Evolutionary conservation across 2,329 filamentous ascomycete species (phyloP).

Genomic region (Aulographum hederae): DNA sequence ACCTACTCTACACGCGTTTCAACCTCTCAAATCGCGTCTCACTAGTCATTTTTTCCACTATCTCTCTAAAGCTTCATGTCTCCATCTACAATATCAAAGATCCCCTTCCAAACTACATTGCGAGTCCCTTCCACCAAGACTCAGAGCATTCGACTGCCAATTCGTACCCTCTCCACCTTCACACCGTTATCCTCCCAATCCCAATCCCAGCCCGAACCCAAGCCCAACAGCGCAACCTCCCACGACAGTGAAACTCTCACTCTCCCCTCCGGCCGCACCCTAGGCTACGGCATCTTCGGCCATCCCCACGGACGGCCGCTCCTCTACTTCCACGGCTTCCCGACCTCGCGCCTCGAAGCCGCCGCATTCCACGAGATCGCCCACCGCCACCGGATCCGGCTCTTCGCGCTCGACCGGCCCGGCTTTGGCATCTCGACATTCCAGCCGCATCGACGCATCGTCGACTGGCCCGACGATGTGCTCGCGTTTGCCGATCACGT

Average conservation of each 20-base stretch:
- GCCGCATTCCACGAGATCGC: conserved; percentile 16
- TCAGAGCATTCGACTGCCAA: too few species aligned
- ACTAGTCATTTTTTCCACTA: too few species aligned
- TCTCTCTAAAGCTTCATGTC: too few species aligned
- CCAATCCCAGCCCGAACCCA: too few species aligned
- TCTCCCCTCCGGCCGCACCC: conserved; percentile 18
- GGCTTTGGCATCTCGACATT: conserved; percentile 24
- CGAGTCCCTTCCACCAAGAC: too few species aligned
- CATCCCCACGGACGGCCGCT: conserved; percentile 13
- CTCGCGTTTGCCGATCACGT: conserved; percentile 21
- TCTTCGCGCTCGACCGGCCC: conserved; percentile 25
- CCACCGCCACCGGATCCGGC: conserved; percentile 16
- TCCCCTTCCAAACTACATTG: too few species aligned
- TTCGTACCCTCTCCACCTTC: too few species aligned
- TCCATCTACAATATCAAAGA: too few species aligned
- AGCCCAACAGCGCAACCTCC: neutral
- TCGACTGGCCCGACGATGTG: conserved; percentile 25
- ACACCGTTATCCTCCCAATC: too few species aligned
- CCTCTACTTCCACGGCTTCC: conserved; percentile 25
- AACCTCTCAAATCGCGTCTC: too few species aligned
- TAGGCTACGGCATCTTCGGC: conserved; percentile 28
- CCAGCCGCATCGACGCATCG: conserved; percentile 17
- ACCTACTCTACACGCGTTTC: too few species aligned
- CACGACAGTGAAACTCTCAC: conserved; percentile 6
- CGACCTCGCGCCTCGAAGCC: conserved; percentile 24